Evolutionary conservation across 176 grass and related monocot genomes (phyloP), one percentile per base, ranked within the genome.

Genomic region (Miscanthus lutarioriparius): DNA sequence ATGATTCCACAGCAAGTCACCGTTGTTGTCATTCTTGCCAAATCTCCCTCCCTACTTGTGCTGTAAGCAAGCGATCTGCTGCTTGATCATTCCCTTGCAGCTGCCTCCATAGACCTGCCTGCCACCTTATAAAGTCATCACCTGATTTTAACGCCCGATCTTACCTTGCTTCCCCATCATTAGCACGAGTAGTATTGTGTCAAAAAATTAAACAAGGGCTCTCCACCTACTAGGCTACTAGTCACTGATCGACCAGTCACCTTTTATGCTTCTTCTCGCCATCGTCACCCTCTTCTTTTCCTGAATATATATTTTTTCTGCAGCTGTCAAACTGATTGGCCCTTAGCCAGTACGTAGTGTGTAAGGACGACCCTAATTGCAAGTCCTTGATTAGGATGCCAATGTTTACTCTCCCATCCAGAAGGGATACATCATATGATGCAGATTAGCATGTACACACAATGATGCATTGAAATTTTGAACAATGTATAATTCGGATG

Each of bases 71-170:
- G 75, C 25, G 20, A 76, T 58, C 54, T 58, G 54, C 56, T 61
- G 22, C 56, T 59, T 61, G 56, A 61, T 61, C 56, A 61, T 25
- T 61, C 56, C 56, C 20, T 58, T 22, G 33, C 33, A 4, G 51
- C 51, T 56, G 19, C 45, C 45, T 51, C 48, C 48, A 17, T 38
- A 51, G 85, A 80, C 77, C 7, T 23, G 80, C 77, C 7, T 23
- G 41, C 69, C 86, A 87, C 85, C 79, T 17, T 44, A 70, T 49
- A 82, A 82, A 51, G 25, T 16, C 30, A n/a, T 22, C 49, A 4
- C 5, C 62, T 83, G 86, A 83, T 70, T 58, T 63, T 37, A 77
- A 83, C 80, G 6, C 63, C 40, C 35, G 51, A 83, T 77, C 86
- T 82, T 30, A 22, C 19, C 53, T 11, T 30, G 47, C 47, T 44